Evolutionary conservation across 106 monocot genomes (phyloP).

Genomic region (Acorus gramineus): DNA sequence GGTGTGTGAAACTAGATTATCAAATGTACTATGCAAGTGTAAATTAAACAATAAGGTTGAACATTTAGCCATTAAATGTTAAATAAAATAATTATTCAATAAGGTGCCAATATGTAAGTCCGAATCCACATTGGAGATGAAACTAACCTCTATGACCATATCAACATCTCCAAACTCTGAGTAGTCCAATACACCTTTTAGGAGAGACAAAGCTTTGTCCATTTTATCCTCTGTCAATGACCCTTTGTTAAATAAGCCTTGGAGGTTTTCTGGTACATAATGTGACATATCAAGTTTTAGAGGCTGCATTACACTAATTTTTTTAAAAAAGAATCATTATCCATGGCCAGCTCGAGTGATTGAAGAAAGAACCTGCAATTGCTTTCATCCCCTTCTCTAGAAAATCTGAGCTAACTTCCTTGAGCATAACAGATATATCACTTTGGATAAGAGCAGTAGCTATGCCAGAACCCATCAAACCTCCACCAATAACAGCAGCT

Average conservation of each 20-base stretch:
- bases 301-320: neutral
- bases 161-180: constrained; percentile 78
- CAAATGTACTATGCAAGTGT: too few relatives aligned
- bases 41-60: too few relatives aligned
- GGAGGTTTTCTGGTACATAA: constrained; percentile 45
- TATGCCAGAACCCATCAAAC: constrained; percentile 95
- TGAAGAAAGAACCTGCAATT: constrained; percentile 41
- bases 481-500: constrained; percentile 91
- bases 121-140: neutral
- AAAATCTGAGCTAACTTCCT: constrained; percentile 57
- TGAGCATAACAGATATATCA: constrained; percentile 59
- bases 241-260: constrained; percentile 65
- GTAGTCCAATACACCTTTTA: constrained; percentile 74
- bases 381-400: constrained; percentile 69
- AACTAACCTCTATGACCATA: constrained; percentile 88
- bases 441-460: constrained; percentile 66
- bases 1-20: too few relatives aligned
- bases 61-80: too few relatives aligned
- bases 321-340: neutral
- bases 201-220: constrained; percentile 55
- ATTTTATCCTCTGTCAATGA: constrained; percentile 63
- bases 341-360: too few relatives aligned
- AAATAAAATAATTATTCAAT: too few relatives aligned
- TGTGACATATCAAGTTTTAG: too few relatives aligned
- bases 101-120: too few relatives aligned